Evolutionary conservation across 306 rosid genomes (phyloP), one percentile per base, ranked within the genome.

Genomic region (Trifolium pratense): DNA sequence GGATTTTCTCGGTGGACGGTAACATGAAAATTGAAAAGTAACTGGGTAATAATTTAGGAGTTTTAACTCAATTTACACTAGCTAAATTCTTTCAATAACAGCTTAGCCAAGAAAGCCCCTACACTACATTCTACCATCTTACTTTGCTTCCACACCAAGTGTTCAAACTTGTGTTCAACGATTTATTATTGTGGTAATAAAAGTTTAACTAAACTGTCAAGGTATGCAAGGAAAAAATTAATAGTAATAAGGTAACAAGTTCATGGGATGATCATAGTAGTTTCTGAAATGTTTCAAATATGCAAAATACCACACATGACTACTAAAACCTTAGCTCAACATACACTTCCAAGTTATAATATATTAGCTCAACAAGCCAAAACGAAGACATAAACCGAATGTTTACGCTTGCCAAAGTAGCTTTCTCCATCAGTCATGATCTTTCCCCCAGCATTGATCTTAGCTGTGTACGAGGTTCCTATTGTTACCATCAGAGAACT

Each of bases 141-240:
- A 9, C 66, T 61, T 61, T 61, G 45, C 20, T 61, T 32, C 67
- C 45, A 46, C 17, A 46, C 17, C 52, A 46, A 61, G 15, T 61
- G 25, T 9, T 32, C 32, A 34, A 34, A 34, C 45, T n/a, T 64
- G 14, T 37, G 45, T 37, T 11, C 48, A 39, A 20, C n/a, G 13
- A 37, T 18, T 53, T 9, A 53, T 18, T 18, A 37, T 23, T 57
- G 12, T 31, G 39, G 31, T 31, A 7, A 37, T 36, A 37, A 17
- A 63, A 39, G 2, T n/a, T 57, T 14, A 26, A 26, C 37, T 58
- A 29, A 58, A 29, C 65, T 58, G 37, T 63, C 13, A 11, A 23
- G 9, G 2, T 21, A 57, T 57, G 16, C n/a, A 11, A 31, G 43
- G 23, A 31, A 60, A n/a, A 60, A 15, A 59, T 9, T 14, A 21